phyloP scores from a whole-genome alignment of 148 eudicot genomes.

The Persicaria maculosa region DNA sequence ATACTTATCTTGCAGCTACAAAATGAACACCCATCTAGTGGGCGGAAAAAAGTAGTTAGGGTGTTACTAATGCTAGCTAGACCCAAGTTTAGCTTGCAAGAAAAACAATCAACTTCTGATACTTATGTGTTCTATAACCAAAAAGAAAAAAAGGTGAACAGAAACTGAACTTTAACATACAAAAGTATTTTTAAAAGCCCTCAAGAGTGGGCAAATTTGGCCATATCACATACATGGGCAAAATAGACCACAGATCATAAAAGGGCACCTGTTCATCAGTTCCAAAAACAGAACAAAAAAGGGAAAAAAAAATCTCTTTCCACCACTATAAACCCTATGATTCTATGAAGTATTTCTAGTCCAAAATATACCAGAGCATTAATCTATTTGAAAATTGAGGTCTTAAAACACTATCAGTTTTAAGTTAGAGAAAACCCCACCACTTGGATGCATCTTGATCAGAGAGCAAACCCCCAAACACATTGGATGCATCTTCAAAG shows the following conservation, averaged over 20 bases:
- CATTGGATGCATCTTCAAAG: slow-evolving; percentile 17
- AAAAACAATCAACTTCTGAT: background rate
- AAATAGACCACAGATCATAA: background rate
- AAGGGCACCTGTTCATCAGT: background rate
- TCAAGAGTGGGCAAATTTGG: background rate
- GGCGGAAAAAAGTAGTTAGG: background rate
- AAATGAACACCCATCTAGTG: background rate
- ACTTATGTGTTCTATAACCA: background rate
- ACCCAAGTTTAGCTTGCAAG: background rate
- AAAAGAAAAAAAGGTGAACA: background rate
- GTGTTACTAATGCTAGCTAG: background rate
- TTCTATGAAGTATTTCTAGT: background rate
- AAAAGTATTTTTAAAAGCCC: slow-evolving; percentile 1
- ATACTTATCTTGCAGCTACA: background rate
- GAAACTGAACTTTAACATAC: background rate
- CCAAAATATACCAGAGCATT: background rate
- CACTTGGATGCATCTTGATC: background rate
- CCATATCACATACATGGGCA: background rate
- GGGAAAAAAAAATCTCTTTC: background rate
- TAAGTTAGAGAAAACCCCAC: slow-evolving; percentile 4
- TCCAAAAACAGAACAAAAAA: background rate
- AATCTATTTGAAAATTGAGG: background rate
- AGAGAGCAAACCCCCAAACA: slow-evolving; percentile 4
- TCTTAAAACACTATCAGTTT: background rate
- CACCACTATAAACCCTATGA: background rate